Evolutionary conservation across 2,329 filamentous ascomycete species (phyloP), one percentile per base, ranked within the genome.

Genomic region (Domatiomyces globalis): DNA sequence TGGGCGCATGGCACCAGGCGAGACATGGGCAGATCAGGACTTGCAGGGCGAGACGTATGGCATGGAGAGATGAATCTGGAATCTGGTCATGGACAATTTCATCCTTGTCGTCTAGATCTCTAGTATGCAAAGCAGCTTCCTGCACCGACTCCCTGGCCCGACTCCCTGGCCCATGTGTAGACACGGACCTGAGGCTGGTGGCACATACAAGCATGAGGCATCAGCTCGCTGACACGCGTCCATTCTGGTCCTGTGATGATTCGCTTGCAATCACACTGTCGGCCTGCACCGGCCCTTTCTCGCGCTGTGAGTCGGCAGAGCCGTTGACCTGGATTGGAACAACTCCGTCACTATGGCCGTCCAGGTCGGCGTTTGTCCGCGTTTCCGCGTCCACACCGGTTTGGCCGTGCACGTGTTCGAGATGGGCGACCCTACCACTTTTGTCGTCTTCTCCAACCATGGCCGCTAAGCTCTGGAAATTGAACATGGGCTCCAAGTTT

Each of bases 391-490:
- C 33, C 4, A 4, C 12, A 10, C 33, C 33, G 12, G 33, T 33
- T 10, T 33, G 8, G 29, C 29, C 29, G 62, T 42, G 63, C 46
- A 29, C 59, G 51, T 69, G 57, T 55, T 71, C 70, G 36, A 67
- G 63, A 55, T 70, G 67, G 4, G 60, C 50, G 39, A 61, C 60
- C 49, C 61, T 63, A 5, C 66, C 65, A 7, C 63, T 63, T 51
- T 75, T 73, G 43, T 81, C 77, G 48, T 81, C 76, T 42, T 77
- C 80, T 0, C 83, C 85, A 27, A 95, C 85, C 65, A 94, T 86
- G 55, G 87, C 85, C 1, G 87, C 85, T 19, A 96, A 71, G 59
- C 87, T 95, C 51, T 81, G 77, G 64, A 95, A 95, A 66, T 95
- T 95, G 68, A 94, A 92, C 78, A 95, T 80, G 2, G 87, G 80